Conservation (phyloP, 495 filamentous ascomycete species). For the Hypoxylon crocopeplum region DNA sequence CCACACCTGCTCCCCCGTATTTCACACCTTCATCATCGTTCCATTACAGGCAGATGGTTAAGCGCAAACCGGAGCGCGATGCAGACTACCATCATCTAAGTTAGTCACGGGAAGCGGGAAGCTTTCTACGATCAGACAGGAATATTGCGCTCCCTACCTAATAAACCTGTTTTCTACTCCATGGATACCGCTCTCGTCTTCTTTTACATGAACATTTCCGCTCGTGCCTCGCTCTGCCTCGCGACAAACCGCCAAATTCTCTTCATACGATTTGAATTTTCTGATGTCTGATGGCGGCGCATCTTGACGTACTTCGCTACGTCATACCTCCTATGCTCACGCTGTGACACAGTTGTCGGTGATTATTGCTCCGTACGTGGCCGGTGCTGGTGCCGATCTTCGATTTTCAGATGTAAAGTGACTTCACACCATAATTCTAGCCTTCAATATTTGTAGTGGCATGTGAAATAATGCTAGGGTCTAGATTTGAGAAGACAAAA, state of each 20-base stretch:
- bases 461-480: not conserved
- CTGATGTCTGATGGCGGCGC: slow-evolving; percentile 12
- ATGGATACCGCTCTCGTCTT: not conserved
- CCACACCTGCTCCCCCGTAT: slow-evolving; percentile 27
- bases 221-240: not conserved
- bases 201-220: not conserved
- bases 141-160: slow-evolving; percentile 33
- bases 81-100: slow-evolving; percentile 24
- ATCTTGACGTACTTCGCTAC: slow-evolving; percentile 35
- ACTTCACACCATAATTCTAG: slow-evolving; percentile 15
- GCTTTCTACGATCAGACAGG: slow-evolving; percentile 24
- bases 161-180: slow-evolving; percentile 29
- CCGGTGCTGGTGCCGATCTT: slow-evolving; percentile 24
- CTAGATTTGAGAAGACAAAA: not conserved
- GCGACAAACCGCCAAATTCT: not conserved
- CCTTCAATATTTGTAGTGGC: slow-evolving; percentile 1
- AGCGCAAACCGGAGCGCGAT: slow-evolving; percentile 24
- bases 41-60: slow-evolving; percentile 23
- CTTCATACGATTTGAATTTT: slow-evolving; percentile 11
- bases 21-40: slow-evolving; percentile 35
- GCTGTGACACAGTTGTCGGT: slow-evolving; percentile 25
- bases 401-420: slow-evolving; percentile 23
- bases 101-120: slow-evolving; percentile 14
- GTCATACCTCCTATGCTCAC: slow-evolving; percentile 22
- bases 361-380: slow-evolving; percentile 13